Conservation (phyloP, 352 stramenopile genomes). For the Pythium guiyangense region DNA sequence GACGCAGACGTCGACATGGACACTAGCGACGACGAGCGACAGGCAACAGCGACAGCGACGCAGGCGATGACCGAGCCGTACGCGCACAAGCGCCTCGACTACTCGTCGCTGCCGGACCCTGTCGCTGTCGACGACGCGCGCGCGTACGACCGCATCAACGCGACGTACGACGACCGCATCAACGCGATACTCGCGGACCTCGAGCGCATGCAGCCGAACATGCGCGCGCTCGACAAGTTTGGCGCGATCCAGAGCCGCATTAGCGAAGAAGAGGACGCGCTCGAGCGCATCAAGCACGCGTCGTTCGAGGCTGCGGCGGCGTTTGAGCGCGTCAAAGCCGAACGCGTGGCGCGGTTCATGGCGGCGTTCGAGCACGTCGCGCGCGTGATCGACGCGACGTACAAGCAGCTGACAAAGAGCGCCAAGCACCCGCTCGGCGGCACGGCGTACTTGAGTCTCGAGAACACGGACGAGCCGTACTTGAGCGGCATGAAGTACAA, state of each 20-base stretch:
- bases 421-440: slow-evolving; percentile 94
- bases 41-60: slow-evolving; percentile 12
- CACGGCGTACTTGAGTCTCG: slow-evolving; percentile 80
- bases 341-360: slow-evolving; percentile 83
- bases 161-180: slow-evolving; percentile 64
- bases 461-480: slow-evolving; percentile 94
- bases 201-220: slow-evolving; percentile 96
- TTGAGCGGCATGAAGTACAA: slow-evolving; percentile 99
- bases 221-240: slow-evolving; percentile 91
- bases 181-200: slow-evolving; percentile 70
- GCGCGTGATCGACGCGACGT: slow-evolving; percentile 92
- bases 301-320: slow-evolving; percentile 49
- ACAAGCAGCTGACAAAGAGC: slow-evolving; percentile 97
- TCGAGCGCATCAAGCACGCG: slow-evolving; percentile 68
- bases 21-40: not conserved
- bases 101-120: slow-evolving; percentile 77
- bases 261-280: slow-evolving; percentile 69
- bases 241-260: slow-evolving; percentile 82
- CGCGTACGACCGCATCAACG: slow-evolving; percentile 84
- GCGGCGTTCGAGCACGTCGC: slow-evolving; percentile 95
- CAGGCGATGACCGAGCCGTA: slow-evolving; percentile 36
- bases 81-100: slow-evolving; percentile 81
- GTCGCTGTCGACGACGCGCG: slow-evolving; percentile 71
- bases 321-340: slow-evolving; percentile 78
- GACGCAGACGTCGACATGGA: slow-evolving; percentile 53